Evolutionary conservation across 495 filamentous ascomycete species (phyloP).

Genomic region (Aspergillus sparsus): DNA sequence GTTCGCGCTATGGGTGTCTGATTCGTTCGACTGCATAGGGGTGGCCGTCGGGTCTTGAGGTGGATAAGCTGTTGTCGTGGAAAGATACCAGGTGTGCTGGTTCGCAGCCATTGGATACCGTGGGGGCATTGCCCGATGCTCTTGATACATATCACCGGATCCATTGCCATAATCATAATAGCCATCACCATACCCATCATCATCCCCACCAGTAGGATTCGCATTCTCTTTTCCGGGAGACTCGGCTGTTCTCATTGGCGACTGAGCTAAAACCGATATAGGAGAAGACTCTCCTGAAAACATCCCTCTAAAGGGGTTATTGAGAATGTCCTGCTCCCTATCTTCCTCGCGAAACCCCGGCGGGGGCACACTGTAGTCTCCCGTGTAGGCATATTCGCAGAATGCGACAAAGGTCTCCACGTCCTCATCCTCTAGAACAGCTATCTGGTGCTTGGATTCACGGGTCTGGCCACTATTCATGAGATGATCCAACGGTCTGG

Average conservation of each 20-base stretch:
- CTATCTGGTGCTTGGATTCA: constrained; percentile 48
- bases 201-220: neutral
- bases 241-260: neutral
- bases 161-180: neutral
- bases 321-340: constrained; percentile 16
- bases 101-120: neutral
- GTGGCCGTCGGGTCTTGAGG: constrained; percentile 7
- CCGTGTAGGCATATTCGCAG: constrained; percentile 53
- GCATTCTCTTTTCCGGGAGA: neutral
- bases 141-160: neutral
- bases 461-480: constrained; percentile 49
- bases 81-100: constrained; percentile 9
- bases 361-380: constrained; percentile 47
- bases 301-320: constrained; percentile 24
- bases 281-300: constrained; percentile 15
- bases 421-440: constrained; percentile 48
- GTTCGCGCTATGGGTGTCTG: constrained; percentile 3
- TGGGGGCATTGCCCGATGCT: neutral
- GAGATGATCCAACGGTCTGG: constrained; percentile 46
- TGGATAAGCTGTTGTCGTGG: constrained; percentile 12
- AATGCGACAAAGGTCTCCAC: constrained; percentile 51
- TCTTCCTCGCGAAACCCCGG: constrained; percentile 31
- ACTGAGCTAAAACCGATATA: constrained; percentile 1
- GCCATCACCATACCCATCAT: neutral
- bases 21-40: constrained; percentile 9